A percentile compares a stretch with the other conserved stretches of the same genome.
phyloP scores from a whole-genome alignment of 768 basidiomycete genomes.

The Suillus luteus region DNA sequence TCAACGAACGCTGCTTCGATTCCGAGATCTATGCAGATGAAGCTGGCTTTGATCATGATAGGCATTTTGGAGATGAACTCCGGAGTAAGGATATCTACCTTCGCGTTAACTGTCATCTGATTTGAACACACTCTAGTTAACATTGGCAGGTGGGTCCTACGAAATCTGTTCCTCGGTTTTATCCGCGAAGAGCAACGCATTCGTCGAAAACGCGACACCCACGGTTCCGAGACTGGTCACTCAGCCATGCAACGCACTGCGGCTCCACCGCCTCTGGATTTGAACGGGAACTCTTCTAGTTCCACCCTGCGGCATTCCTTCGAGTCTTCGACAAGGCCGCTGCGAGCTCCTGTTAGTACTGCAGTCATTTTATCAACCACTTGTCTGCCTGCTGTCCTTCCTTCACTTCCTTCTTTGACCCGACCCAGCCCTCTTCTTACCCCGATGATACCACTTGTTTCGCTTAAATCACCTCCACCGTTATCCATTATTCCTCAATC shows the following conservation, averaged over 20 bases:
- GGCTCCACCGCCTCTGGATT: conserved; percentile 26
- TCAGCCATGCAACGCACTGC: conserved; percentile 27
- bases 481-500: conserved; percentile 47
- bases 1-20: conserved; percentile 89
- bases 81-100: conserved; percentile 57
- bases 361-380: conserved; percentile 63
- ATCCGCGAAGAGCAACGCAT: conserved; percentile 66
- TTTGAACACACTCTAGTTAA: conserved; percentile 58
- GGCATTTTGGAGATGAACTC: conserved; percentile 72
- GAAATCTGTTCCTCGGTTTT: conserved; percentile 82
- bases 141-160: conserved; percentile 87
- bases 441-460: conserved; percentile 55
- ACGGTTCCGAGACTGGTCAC: conserved; percentile 22
- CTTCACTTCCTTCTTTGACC: conserved; percentile 43
- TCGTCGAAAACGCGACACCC: conserved; percentile 36
- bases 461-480: conserved; percentile 30
- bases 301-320: conserved; percentile 29
- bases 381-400: conserved; percentile 67
- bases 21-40: conserved; percentile 96
- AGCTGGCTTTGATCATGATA: conserved; percentile 65
- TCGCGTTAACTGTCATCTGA: conserved; percentile 14
- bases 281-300: conserved; percentile 22
- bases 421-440: conserved; percentile 58
- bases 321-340: conserved; percentile 30
- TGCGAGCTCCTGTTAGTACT: conserved; percentile 30